These are phyloP conservation scores for Dryadomyces sulphureus DNA, from an alignment of 2,329 filamentous ascomycete genomes.

Conservation along the genomic window DNA sequence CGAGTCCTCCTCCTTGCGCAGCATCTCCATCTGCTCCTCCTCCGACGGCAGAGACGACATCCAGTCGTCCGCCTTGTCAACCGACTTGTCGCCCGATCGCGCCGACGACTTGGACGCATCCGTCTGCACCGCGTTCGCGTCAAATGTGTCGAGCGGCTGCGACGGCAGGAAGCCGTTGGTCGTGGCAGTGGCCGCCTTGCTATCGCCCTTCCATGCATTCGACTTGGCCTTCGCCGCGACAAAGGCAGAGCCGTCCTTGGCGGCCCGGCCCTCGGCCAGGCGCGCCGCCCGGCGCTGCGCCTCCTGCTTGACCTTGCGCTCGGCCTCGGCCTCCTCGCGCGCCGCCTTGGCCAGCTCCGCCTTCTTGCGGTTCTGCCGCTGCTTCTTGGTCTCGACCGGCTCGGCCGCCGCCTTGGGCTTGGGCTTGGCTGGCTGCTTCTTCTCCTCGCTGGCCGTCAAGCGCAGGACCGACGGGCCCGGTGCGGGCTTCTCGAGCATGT, in stretches of 20 bases:
- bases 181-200: slow-evolving; percentile 18
- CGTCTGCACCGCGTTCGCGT: slow-evolving; percentile 17
- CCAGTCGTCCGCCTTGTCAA: slow-evolving; percentile 26
- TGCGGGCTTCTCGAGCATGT: slow-evolving; percentile 72
- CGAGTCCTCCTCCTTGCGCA: slow-evolving; percentile 37
- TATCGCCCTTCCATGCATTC: slow-evolving; percentile 24
- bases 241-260: slow-evolving; percentile 62
- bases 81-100: slow-evolving; percentile 18
- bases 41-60: slow-evolving; percentile 39
- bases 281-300: slow-evolving; percentile 72
- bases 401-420: slow-evolving; percentile 43
- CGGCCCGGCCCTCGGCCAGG: slow-evolving; percentile 65
- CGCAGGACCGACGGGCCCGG: slow-evolving; percentile 62
- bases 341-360: slow-evolving; percentile 62
- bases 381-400: slow-evolving; percentile 77
- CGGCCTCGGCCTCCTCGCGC: slow-evolving; percentile 63
- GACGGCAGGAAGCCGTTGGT: slow-evolving; percentile 23
- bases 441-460: slow-evolving; percentile 48
- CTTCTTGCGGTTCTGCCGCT: slow-evolving; percentile 85
- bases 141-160: slow-evolving; percentile 45
- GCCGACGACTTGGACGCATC: slow-evolving; percentile 15
- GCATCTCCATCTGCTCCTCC: slow-evolving; percentile 46
- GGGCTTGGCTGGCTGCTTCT: slow-evolving; percentile 44
- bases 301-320: slow-evolving; percentile 63
- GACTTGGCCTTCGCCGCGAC: slow-evolving; percentile 23